A percentile compares a stretch with the other conserved stretches of the same genome.
These are phyloP conservation scores for Hortaea werneckii DNA, from an alignment of 2,329 filamentous ascomycete genomes.

Conservation along the genomic window DNA sequence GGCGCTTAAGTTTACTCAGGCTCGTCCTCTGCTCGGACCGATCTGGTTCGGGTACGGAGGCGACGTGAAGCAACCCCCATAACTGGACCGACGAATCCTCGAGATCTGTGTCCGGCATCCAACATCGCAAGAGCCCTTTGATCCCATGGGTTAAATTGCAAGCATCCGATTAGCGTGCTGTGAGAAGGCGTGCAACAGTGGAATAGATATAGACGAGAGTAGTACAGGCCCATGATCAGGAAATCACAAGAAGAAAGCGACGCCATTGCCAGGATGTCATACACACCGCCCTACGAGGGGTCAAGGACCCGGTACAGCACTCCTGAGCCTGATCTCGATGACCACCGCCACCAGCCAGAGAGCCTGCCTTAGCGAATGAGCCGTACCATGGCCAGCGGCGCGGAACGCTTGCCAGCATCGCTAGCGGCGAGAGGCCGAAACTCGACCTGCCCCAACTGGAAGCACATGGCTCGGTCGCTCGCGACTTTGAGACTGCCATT, in stretches of 20 bases:
- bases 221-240: not conserved
- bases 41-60: conserved; percentile 93
- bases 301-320: conserved; percentile 57
- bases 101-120: not conserved
- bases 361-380: conserved; percentile 48
- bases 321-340: conserved; percentile 72
- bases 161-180: conserved; percentile 5
- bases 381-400: conserved; percentile 42
- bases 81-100: conserved; percentile 49
- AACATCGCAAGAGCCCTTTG: conserved; percentile 1
- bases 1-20: conserved; percentile 59
- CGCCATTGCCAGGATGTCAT: conserved; percentile 33
- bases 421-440: conserved; percentile 33
- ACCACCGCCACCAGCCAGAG: conserved; percentile 63
- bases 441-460: conserved; percentile 34
- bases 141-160: conserved; percentile 22
- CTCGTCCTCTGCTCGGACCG: conserved; percentile 85
- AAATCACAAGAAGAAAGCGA: conserved; percentile 2
- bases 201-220: not conserved
- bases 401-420: conserved; percentile 63
- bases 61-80: conserved; percentile 86
- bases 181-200: not conserved
- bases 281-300: conserved; percentile 56
- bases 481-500: conserved; percentile 82
- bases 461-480: conserved; percentile 38